These are phyloP conservation scores for Ceratopteris richardii DNA, from an alignment of 75 land plant species.

Conservation along the genomic window DNA sequence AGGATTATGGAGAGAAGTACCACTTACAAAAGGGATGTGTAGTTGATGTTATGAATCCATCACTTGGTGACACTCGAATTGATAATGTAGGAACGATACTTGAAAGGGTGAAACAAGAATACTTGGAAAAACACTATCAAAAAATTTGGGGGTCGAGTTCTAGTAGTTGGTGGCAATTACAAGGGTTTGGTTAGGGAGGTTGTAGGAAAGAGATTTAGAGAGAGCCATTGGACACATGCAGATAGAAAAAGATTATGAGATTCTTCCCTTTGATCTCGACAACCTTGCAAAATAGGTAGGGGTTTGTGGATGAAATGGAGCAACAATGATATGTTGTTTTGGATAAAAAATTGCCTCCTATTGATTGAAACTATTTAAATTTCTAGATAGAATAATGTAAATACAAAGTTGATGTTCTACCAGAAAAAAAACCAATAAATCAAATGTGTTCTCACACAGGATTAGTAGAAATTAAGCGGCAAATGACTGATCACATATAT, in stretches of 20 bases:
- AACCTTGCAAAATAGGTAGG: slow-evolving; percentile 74
- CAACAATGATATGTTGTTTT: too few species aligned
- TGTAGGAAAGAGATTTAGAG: slow-evolving; percentile 47
- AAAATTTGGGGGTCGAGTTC: slow-evolving; percentile 45
- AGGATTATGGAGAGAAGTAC: slow-evolving; percentile 41
- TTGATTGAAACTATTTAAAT: too few species aligned
- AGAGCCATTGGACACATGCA: slow-evolving; percentile 47
- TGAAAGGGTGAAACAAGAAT: slow-evolving; percentile 59
- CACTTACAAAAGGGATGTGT: slow-evolving; percentile 70
- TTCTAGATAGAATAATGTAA: too few species aligned
- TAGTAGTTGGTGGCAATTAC: slow-evolving; percentile 62
- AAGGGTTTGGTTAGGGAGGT: slow-evolving; percentile 51
- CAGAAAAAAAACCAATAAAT: too few species aligned
- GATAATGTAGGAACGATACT: slow-evolving; percentile 58
- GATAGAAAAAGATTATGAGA: slow-evolving; percentile 61
- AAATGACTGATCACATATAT: too few species aligned
- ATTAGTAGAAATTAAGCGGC: too few species aligned
- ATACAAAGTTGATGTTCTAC: too few species aligned
- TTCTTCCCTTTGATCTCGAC: slow-evolving; percentile 47
- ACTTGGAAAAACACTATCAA: slow-evolving; percentile 73
- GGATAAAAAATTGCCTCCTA: too few species aligned
- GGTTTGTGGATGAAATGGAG: neutral
- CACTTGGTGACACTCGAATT: slow-evolving; percentile 49
- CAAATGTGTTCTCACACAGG: too few species aligned
- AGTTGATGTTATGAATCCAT: slow-evolving; percentile 63